These are phyloP conservation scores for Fusarium anthophilum DNA, from an alignment of 2,329 filamentous ascomycete species.

Conservation along the genomic window DNA sequence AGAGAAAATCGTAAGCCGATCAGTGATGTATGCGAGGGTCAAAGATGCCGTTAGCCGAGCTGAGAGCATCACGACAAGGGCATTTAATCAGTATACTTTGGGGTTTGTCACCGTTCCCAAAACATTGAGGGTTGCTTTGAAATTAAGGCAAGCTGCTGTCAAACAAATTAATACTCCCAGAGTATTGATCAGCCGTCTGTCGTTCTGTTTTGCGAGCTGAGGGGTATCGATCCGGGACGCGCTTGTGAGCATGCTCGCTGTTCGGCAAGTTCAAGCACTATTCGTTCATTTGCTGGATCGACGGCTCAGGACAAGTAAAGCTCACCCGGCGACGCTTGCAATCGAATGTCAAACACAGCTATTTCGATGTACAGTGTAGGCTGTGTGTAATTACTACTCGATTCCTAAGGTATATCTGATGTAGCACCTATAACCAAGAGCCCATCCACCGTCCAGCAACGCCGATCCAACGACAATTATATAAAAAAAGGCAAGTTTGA, in stretches of 20 bases:
- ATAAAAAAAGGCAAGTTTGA: not conserved
- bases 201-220: not conserved
- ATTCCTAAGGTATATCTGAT: constrained; percentile 18
- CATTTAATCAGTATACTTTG: not conserved
- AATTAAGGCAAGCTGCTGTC: not conserved
- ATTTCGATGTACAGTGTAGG: not conserved
- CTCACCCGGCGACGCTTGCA: not conserved
- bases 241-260: not conserved
- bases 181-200: not conserved
- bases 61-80: not conserved
- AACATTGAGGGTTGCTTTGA: not conserved
- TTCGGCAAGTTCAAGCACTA: no score
- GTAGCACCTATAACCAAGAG: not conserved
- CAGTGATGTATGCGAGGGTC: not conserved
- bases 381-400: constrained; percentile 7
- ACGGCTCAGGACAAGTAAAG: not conserved
- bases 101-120: no score
- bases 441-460: constrained; percentile 9
- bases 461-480: constrained; percentile 9
- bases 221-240: not conserved
- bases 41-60: not conserved
- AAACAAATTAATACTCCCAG: not conserved
- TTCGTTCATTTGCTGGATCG: not conserved
- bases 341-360: not conserved
- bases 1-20: not conserved